These are phyloP conservation scores for Nemania sp. DNA, from an alignment of 2,329 filamentous ascomycete genomes.

Conservation along the genomic window DNA sequence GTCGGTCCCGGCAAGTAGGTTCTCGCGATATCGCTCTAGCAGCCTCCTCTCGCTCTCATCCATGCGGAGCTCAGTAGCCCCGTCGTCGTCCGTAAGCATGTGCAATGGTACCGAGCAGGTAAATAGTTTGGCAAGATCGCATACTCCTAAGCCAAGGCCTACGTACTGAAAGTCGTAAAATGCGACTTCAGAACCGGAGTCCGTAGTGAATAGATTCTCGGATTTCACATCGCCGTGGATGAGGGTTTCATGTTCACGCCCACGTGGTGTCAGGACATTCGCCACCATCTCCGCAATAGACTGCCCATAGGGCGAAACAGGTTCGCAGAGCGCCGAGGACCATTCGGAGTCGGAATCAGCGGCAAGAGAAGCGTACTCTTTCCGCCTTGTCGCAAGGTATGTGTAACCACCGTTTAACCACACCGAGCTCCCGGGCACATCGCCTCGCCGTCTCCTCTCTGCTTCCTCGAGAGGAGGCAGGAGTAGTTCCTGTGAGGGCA, in stretches of 20 bases:
- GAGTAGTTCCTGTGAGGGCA: conserved; percentile 54
- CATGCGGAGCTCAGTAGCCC: conserved; percentile 23
- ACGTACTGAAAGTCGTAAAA: conserved; percentile 79
- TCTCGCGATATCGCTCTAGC: conserved; percentile 62
- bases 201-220: conserved; percentile 73
- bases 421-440: conserved; percentile 54
- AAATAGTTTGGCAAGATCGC: conserved; percentile 75
- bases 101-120: conserved; percentile 71
- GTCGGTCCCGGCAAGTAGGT: conserved; percentile 49
- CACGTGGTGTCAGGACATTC: conserved; percentile 60
- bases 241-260: conserved; percentile 62
- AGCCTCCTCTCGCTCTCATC: conserved; percentile 60
- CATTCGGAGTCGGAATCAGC: conserved; percentile 65
- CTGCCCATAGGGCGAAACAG: conserved; percentile 40
- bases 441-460: conserved; percentile 28
- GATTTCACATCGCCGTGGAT: conserved; percentile 79
- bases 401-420: conserved; percentile 77
- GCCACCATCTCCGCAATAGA: conserved; percentile 67
- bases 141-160: conserved; percentile 72
- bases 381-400: conserved; percentile 72
- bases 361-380: conserved; percentile 64
- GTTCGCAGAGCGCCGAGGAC: conserved; percentile 61
- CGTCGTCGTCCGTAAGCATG: conserved; percentile 58
- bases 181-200: conserved; percentile 62
- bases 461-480: conserved; percentile 68